A percentile compares a stretch with the other conserved stretches of the same genome.
phyloP scores from a whole-genome alignment of 208 protist genomes.

The Trypanosoma vivax region DNA sequence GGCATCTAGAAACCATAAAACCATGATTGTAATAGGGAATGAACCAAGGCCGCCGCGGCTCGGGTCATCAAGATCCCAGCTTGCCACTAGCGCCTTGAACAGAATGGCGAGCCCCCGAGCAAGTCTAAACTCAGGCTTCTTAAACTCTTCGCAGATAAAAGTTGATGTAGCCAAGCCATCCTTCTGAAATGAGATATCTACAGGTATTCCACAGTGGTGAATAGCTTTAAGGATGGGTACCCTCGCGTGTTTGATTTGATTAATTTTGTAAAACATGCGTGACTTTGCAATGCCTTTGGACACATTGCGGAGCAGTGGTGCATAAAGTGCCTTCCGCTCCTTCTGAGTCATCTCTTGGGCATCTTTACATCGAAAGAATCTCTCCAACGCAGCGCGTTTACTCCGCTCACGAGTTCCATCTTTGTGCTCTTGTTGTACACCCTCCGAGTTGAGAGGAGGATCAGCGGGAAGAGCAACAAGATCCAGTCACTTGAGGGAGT shows the following conservation, averaged over 20 bases:
- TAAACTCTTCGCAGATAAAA: constrained; percentile 68
- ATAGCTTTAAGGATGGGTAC: constrained; percentile 83
- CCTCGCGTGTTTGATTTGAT: constrained; percentile 48
- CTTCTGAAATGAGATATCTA: constrained; percentile 72
- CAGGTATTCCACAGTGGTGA: constrained; percentile 28
- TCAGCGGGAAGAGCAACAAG: constrained; percentile 54
- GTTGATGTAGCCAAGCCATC: constrained; percentile 51
- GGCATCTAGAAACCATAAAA: constrained; percentile 65
- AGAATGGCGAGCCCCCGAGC: constrained; percentile 71
- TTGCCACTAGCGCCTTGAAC: constrained; percentile 60
- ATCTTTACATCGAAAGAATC: background rate
- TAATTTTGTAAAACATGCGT: constrained; percentile 26
- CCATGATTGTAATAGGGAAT: constrained; percentile 75
- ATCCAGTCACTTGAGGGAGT: constrained; percentile 83
- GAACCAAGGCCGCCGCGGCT: constrained; percentile 79
- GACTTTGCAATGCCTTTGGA: constrained; percentile 37
- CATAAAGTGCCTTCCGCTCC: constrained; percentile 15
- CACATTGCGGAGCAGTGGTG: constrained; percentile 29
- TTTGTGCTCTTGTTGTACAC: background rate
- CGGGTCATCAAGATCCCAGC: constrained; percentile 58
- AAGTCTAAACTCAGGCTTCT: constrained; percentile 45
- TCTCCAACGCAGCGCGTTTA: background rate
- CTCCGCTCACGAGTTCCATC: background rate
- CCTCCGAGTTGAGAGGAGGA: no score
- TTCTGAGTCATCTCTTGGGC: background rate